Evolutionary conservation across 2,329 filamentous ascomycete genomes (phyloP), one percentile per base, ranked within the genome.

Genomic region (Penicillium sp.): DNA sequence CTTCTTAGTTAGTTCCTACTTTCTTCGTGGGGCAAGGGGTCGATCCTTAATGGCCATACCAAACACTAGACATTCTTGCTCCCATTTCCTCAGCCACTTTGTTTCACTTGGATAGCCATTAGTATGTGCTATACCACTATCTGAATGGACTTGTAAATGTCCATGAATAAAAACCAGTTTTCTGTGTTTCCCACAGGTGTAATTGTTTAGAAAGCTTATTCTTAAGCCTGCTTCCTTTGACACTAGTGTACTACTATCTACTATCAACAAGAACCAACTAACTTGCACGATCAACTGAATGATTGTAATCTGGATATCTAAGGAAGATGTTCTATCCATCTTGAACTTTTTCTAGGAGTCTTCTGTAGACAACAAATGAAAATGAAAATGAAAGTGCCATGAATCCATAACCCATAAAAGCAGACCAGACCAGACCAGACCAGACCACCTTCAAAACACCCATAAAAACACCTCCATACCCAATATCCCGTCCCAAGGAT

Each of bases 11-110:
- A 17, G 17, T 17, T n/a, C 7, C 26, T 12, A 30, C 56, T 47
- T 47, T 60, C 50, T 61, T 53, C 56, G 65, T 63, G 37, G 56
- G 67, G 68, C 42, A 70, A 64, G 68, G 62, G 67, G 62, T 60
- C 63, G 61, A 67, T 67, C 58, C 8, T 59, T 15, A 3, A 44
- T 40, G 22, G 17, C 58, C 60, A 62, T 62, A 63, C 63, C 65
- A 61, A 59, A 62, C 60, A 57, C 42, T 10, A 58, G 56, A 26
- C 60, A 68, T 66, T 60, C 61, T 62, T 40, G 28, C 10, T 19
- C 28, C 45, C 45, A 15, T 49, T 49, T 49, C 15, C 26, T 49
- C 15, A 49, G 45, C 45, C 24, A 49, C 45, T 49, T 49, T 49
- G 45, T 49, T 49, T 30, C 45, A 49, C 15, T 49, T 49, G 45